phyloP scores from a whole-genome alignment of 1,139 yeast genomes.

The Zhuliangozyma parablackwelliae region DNA sequence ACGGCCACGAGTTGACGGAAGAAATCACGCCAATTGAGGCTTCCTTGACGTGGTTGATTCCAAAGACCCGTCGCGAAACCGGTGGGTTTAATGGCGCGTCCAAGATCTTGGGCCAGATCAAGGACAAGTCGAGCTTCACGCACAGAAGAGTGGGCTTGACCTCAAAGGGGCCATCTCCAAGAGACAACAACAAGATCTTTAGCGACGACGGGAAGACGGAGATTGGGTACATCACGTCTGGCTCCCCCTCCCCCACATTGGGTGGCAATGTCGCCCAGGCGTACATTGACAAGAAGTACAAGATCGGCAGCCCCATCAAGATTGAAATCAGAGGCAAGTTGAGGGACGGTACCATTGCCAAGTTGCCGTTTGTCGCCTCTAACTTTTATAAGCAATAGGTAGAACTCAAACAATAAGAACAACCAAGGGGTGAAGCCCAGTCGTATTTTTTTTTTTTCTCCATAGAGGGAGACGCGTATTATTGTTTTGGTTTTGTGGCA shows the following conservation, averaged over 20 bases:
- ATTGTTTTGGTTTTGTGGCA: no score
- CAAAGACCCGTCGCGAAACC: conserved; percentile 65
- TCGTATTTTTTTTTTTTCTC: no score
- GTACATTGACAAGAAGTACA: conserved; percentile 71
- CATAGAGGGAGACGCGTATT: no score
- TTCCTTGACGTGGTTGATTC: conserved; percentile 82
- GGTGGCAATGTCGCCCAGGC: conserved; percentile 93
- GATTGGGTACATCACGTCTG: conserved; percentile 82
- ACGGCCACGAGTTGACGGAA: conserved; percentile 87
- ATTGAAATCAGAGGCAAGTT: conserved; percentile 81
- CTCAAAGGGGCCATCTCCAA: conserved; percentile 87
- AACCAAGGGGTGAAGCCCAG: no score
- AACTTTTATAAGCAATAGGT: conserved; percentile 11
- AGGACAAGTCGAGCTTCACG: conserved; percentile 53
- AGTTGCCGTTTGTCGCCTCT: conserved; percentile 74
- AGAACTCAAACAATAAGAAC: no score
- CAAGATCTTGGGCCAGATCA: conserved; percentile 65
- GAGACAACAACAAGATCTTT: conserved; percentile 72
- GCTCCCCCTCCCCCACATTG: conserved; percentile 83
- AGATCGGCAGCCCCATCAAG: conserved; percentile 69
- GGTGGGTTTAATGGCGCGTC: conserved; percentile 75
- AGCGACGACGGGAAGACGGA: conserved; percentile 42
- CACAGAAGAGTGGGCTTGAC: conserved; percentile 71
- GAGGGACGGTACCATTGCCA: conserved; percentile 68
- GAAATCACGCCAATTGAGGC: conserved; percentile 86